Evolutionary conservation across 2,329 filamentous ascomycete species (phyloP).

Genomic region (Aureobasidium leucospermi): DNA sequence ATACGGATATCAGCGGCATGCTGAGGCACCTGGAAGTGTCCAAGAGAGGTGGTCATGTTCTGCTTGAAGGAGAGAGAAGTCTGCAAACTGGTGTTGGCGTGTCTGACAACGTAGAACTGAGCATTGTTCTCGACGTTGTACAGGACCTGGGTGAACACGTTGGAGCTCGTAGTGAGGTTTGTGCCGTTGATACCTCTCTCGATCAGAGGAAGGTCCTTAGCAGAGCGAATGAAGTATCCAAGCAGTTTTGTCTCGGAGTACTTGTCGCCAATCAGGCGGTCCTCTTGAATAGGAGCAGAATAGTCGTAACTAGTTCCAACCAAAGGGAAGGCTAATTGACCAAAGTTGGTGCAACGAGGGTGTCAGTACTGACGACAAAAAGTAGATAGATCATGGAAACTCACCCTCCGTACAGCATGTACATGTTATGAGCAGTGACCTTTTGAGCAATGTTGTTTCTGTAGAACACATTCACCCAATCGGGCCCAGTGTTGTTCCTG

Average conservation of each 20-base stretch:
- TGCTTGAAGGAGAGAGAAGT: conserved; percentile 49
- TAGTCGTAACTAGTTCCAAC: conserved; percentile 48
- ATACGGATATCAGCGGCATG: conserved; percentile 45
- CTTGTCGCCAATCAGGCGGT: conserved; percentile 52
- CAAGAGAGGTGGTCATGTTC: conserved; percentile 49
- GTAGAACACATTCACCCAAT: conserved; percentile 60
- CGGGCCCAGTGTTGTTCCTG: conserved; percentile 46
- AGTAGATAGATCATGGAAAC: not conserved
- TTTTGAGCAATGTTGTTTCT: conserved; percentile 55
- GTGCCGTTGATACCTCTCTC: conserved; percentile 45
- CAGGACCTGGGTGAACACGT: conserved; percentile 48
- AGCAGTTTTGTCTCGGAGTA: conserved; percentile 58
- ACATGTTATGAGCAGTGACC: conserved; percentile 53
- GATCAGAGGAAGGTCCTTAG: conserved; percentile 50
- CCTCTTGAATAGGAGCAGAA: conserved; percentile 54
- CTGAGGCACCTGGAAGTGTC: conserved; percentile 41
- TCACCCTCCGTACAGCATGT: conserved; percentile 25
- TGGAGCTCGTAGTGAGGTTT: conserved; percentile 36
- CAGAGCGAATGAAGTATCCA: conserved; percentile 52
- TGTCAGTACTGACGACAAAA: conserved; percentile 34
- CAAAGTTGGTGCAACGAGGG: conserved; percentile 59
- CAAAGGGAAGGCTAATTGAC: conserved; percentile 49
- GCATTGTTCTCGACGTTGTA: conserved; percentile 52
- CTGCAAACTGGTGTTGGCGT: conserved; percentile 45
- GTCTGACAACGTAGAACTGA: conserved; percentile 54